Evolutionary conservation across 106 monocot genomes (phyloP).

Genomic region (Dioscorea alata): DNA sequence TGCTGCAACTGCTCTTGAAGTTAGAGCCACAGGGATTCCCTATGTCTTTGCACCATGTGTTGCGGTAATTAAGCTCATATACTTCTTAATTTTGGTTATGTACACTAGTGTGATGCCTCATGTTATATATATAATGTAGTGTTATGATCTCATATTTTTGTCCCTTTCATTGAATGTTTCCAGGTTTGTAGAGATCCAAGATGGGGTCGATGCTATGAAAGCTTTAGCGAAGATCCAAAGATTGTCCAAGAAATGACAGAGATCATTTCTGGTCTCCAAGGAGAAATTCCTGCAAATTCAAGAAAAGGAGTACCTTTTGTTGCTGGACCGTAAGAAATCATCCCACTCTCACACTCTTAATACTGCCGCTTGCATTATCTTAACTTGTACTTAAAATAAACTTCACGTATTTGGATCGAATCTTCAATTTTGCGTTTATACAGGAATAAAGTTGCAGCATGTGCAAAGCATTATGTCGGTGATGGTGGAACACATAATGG

Average conservation of each 20-base stretch:
- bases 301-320: slow-evolving; percentile 27
- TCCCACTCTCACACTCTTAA: no score
- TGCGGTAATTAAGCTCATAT: slow-evolving; percentile 14
- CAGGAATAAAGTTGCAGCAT: slow-evolving; percentile 26
- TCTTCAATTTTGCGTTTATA: not conserved
- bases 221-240: slow-evolving; percentile 39
- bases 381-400: no score
- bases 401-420: not conserved
- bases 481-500: slow-evolving; percentile 14
- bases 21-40: slow-evolving; percentile 61
- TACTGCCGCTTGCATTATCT: no score
- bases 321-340: slow-evolving; percentile 19
- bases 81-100: not conserved
- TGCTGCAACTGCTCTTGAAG: no score
- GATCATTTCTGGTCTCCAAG: slow-evolving; percentile 43
- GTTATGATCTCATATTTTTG: not conserved
- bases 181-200: slow-evolving; percentile 50
- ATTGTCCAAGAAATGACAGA: slow-evolving; percentile 36
- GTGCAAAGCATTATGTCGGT: slow-evolving; percentile 9
- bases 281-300: slow-evolving; percentile 27
- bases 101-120: no score
- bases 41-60: slow-evolving; percentile 62
- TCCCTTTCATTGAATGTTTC: not conserved
- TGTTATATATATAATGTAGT: no score
- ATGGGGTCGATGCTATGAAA: slow-evolving; percentile 50